Percentiles rank a stretch among this genome's conserved stretches.
These are phyloP conservation scores for Colletotrichum brevisporum DNA, from an alignment of 2,329 filamentous ascomycete genomes.

Conservation along the genomic window DNA sequence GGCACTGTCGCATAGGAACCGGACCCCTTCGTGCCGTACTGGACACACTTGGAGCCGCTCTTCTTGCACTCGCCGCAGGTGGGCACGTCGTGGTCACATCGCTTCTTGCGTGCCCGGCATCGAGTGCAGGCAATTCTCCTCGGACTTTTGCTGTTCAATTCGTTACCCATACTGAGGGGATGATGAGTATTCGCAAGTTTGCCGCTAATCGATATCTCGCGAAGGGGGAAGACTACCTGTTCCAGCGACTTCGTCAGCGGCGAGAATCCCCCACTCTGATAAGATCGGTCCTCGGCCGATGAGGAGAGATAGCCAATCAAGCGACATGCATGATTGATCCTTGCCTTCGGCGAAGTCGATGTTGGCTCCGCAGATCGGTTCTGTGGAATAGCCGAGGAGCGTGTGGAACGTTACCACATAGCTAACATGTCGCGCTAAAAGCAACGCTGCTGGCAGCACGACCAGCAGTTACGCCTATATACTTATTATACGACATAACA, in stretches of 20 bases:
- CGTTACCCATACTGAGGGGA: neutral
- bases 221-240: neutral
- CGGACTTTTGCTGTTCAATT: neutral
- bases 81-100: neutral
- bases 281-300: neutral
- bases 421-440: too few relatives aligned
- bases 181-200: neutral
- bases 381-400: neutral
- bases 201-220: neutral
- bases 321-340: neutral
- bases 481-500: too few relatives aligned
- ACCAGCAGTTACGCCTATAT: too few relatives aligned
- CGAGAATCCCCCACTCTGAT: neutral
- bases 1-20: conserved; percentile 2
- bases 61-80: conserved; percentile 8
- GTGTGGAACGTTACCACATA: neutral
- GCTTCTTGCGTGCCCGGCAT: neutral
- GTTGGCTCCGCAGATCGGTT: neutral
- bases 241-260: neutral
- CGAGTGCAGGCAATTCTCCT: neutral
- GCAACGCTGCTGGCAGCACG: too few relatives aligned
- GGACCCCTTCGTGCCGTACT: conserved; percentile 3
- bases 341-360: neutral
- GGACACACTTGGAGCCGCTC: conserved; percentile 4
- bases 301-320: neutral